A percentile compares a stretch with the other conserved stretches of the same genome.
phyloP scores from a whole-genome alignment of 2,329 filamentous ascomycete species.

The Arthrinium phaeospermum region DNA sequence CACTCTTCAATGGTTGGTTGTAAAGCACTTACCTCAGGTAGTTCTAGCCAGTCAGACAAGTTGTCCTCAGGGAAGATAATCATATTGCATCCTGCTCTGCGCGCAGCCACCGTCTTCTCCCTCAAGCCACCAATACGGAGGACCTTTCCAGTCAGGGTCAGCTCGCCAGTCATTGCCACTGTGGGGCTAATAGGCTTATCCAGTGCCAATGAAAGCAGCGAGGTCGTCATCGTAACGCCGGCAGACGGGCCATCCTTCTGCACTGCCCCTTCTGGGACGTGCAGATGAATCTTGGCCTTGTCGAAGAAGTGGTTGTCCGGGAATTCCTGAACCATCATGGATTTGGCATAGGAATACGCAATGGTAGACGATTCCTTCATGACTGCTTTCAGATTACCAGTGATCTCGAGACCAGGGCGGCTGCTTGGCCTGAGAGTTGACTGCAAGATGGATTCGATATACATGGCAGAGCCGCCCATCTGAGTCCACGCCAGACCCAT shows the following conservation, averaged over 20 bases:
- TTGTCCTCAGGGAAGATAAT: slow-evolving; percentile 97
- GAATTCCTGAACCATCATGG: slow-evolving; percentile 82
- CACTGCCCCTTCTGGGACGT: slow-evolving; percentile 95
- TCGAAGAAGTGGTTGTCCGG: slow-evolving; percentile 95
- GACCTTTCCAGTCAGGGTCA: slow-evolving; percentile 97
- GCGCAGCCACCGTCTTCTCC: slow-evolving; percentile 96
- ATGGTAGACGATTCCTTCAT: slow-evolving; percentile 98
- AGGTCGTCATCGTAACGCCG: slow-evolving; percentile 98
- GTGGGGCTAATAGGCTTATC: slow-evolving; percentile 80
- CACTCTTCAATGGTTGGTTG: neutral
- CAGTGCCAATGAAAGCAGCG: slow-evolving; percentile 82
- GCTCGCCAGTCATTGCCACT: slow-evolving; percentile 96
- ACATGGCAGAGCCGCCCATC: slow-evolving; percentile 94
- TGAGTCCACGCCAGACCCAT: slow-evolving; percentile 99
- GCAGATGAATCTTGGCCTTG: slow-evolving; percentile 91
- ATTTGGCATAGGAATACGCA: slow-evolving; percentile 95
- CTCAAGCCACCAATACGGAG: slow-evolving; percentile 90
- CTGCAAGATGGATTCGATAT: slow-evolving; percentile 96
- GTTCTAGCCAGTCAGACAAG: slow-evolving; percentile 94
- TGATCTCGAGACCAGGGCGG: slow-evolving; percentile 83
- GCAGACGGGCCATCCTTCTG: slow-evolving; percentile 93
- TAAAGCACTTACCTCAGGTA: slow-evolving; percentile 80
- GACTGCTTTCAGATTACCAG: slow-evolving; percentile 91
- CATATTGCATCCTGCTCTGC: slow-evolving; percentile 88
- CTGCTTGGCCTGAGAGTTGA: slow-evolving; percentile 76